phyloP scores from a whole-genome alignment of 1,284 basidiomycete genomes.

The Cutaneotrichosporon spelunceum region DNA sequence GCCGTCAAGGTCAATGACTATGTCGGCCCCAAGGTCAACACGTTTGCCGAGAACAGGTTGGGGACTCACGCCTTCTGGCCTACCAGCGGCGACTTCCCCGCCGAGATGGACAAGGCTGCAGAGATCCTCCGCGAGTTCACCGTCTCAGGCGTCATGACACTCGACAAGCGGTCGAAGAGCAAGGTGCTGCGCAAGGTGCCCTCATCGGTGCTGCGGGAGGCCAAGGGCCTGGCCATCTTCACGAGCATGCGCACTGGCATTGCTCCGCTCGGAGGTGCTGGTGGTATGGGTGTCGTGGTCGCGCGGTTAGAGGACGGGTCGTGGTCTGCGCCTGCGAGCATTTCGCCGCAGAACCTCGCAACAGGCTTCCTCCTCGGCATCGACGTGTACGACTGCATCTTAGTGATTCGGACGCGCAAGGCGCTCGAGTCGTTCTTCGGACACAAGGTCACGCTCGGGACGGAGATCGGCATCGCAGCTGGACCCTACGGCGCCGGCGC shows the following conservation, averaged over 20 bases:
- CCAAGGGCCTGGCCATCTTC: conserved; percentile 55
- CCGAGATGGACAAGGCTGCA: conserved; percentile 56
- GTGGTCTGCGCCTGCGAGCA: conserved; percentile 56
- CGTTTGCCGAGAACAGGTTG: conserved; percentile 44
- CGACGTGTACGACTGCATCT: conserved; percentile 54
- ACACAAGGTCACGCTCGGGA: conserved; percentile 56
- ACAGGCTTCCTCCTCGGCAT: conserved; percentile 52
- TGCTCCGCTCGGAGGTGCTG: conserved; percentile 57
- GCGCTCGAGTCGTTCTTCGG: conserved; percentile 56
- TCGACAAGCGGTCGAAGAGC: conserved; percentile 45
- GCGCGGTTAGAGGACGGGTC: conserved; percentile 52
- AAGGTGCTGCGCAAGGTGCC: conserved; percentile 57
- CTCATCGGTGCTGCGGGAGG: conserved; percentile 53
- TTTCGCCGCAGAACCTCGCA: conserved; percentile 56
- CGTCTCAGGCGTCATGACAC: conserved; percentile 44
- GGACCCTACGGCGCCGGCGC: conserved; percentile 57
- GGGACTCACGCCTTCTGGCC: conserved; percentile 58
- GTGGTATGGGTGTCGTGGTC: conserved; percentile 54
- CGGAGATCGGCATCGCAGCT: conserved; percentile 55
- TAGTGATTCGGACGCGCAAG: conserved; percentile 54
- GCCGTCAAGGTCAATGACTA: conserved; percentile 35
- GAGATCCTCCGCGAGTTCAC: conserved; percentile 55
- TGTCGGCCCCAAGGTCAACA: conserved; percentile 46
- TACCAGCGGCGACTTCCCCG: conserved; percentile 54
- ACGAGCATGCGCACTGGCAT: conserved; percentile 55